Evolutionary conservation across 108 stramenopile genomes (phyloP), one percentile per base, ranked within the genome.

Genomic region (Pseudonitzschia multiseries): DNA sequence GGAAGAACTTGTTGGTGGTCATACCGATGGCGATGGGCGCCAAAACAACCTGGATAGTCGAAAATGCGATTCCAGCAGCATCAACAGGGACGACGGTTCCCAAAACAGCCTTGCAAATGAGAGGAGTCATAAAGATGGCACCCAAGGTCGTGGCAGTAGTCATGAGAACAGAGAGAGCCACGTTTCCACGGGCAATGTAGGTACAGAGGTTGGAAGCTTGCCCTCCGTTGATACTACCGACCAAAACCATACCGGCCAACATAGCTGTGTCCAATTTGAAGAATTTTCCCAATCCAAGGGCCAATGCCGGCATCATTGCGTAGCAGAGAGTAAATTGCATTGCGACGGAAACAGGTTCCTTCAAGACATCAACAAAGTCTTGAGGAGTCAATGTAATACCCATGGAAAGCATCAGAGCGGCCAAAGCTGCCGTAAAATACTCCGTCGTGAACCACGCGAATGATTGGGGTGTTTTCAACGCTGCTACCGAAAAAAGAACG

Each of bases 381-480:
- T 83, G 48, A 2, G 96, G 96, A n/a, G 91, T 93, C 61, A 98
- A 85, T 31, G 98, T 98, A 75, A 98, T 98, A 69, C 98, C 98
- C 98, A 98, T 98, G 74, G 93, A 96, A 70, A 98, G 95, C 98
- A 98, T 98, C 62, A 98, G 87, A 36, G 90, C 89, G 8, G 93
- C 96, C 21, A 98, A 81, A 13, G 83, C 95, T 14, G 78, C 95
- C 17, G 98, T 97, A 75, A 98, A 98, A 82, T 95, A 97, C 74
- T 96, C 89, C 5, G 97, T 97, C 41, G 96, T 94, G 83, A 98
- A 96, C 96, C 96, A 98, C n/a, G 94, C 95, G 67, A 98, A 97
- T 56, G 86, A 83, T 31, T 76, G 53, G 36, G 98, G 98, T 17
- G 79, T 81, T 74, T 95, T 92, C 42, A 97, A 79, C 36, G 97